phyloP scores from a whole-genome alignment of 1,284 basidiomycete species.

The Sporisorium reilianum region DNA sequence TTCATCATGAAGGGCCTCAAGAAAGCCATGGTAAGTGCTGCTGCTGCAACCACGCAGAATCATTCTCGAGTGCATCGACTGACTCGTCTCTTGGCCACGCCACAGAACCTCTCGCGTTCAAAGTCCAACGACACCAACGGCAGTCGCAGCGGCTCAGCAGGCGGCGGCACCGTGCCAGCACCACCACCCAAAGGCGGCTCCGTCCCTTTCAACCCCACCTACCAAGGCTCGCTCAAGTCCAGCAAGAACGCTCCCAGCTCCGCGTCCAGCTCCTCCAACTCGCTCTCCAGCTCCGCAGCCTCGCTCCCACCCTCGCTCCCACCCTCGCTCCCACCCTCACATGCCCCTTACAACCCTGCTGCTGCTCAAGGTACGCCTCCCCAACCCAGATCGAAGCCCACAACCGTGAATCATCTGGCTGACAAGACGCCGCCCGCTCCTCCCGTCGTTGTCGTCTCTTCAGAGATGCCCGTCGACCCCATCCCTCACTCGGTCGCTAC shows the following conservation, averaged over 20 bases:
- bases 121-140: slow-evolving; percentile 62
- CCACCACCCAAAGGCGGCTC: slow-evolving; percentile 62
- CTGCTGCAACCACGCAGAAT: not conserved
- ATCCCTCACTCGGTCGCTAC: slow-evolving; percentile 57
- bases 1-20: slow-evolving; percentile 68
- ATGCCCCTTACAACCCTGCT: slow-evolving; percentile 30
- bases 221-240: slow-evolving; percentile 58
- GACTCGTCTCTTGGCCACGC: not conserved
- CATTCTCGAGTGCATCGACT: not conserved
- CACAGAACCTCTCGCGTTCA: slow-evolving; percentile 66
- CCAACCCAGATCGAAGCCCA: slow-evolving; percentile 28
- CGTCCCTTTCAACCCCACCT: slow-evolving; percentile 53
- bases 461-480: slow-evolving; percentile 63
- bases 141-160: slow-evolving; percentile 50
- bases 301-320: too few relatives aligned
- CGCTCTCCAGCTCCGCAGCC: slow-evolving; percentile 38
- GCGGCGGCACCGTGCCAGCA: slow-evolving; percentile 48
- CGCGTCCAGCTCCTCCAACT: slow-evolving; percentile 54
- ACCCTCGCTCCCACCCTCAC: too few relatives aligned
- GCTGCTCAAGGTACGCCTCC: slow-evolving; percentile 48
- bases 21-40: slow-evolving; percentile 68
- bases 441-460: slow-evolving; percentile 62
- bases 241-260: slow-evolving; percentile 43
- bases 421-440: slow-evolving; percentile 63
- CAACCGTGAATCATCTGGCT: slow-evolving; percentile 44